Base-by-base conservation (phyloP, 148 eudicot genomes). In the Euryodendron excelsum region DNA sequence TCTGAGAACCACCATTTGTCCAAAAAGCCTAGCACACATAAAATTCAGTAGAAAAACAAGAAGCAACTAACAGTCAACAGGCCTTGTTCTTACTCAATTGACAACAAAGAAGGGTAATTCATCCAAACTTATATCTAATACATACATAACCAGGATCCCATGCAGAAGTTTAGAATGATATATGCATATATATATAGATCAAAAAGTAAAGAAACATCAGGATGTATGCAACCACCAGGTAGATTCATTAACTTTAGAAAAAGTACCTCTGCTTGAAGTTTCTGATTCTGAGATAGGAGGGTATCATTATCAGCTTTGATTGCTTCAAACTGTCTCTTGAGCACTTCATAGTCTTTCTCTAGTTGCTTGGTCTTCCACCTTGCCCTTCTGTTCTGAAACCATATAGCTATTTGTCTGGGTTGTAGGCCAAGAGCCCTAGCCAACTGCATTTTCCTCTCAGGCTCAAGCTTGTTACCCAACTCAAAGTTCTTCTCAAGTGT, bases 301-400 rank as follows among this genome's bases (percentile, higher is more conserved):
- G 94, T 84, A 50, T 93, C 97, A 86, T 90, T 93, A 62, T 92
- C 98, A 76, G 94, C 91, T 39, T 93, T 93, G 66, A 96, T 76
- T 14, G 89, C 87, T 41, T 96, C 99, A 86, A 90, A 96, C 82
- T 93, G 95, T 83, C 88, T 77, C 85, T 92, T 96, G 56, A 96
- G 90, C 41, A 89, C 39, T 9, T 93, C 92, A 86, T 93, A 96
- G 77, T 96, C 99, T 71, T 88, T 96, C 86, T 96, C 99, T 53
- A 96, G 78, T 68, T 96, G 99, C 85, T 96, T 96, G 4, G 99
- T 96, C 76, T 96, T 96, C 94, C 99, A 96, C 34, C 99, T 85
- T 2, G 99, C 99, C 79, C 99, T 87, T 48, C 99, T 84, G 44
- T 96, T 96, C 73, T 96, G 99, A 56, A 96, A 96, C 99, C 99